A percentile compares a stretch with the other conserved stretches of the same genome.
Conservation (phyloP, 1,284 basidiomycete species). For the Leucoagaricus sp. region DNA sequence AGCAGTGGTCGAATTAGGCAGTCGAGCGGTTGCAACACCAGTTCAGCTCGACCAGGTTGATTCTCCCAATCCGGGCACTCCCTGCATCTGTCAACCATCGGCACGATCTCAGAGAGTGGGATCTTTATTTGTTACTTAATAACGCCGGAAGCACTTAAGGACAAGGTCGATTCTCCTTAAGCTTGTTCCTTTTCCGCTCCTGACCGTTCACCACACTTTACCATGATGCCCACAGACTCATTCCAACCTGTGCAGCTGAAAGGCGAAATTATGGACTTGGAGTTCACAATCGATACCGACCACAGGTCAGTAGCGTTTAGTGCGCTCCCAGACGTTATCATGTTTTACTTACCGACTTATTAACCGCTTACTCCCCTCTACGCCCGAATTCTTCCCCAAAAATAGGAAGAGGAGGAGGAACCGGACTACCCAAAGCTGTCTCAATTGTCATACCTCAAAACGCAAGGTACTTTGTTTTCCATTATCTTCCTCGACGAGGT, state of each 20-base stretch:
- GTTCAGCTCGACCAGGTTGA: constrained; percentile 22
- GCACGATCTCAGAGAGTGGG: constrained; percentile 32
- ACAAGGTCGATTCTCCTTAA: constrained; percentile 37
- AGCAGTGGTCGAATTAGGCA: constrained; percentile 10
- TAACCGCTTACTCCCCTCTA: constrained; percentile 42
- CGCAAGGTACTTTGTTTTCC: constrained; percentile 67
- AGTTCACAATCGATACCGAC: constrained; percentile 67
- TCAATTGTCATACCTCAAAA: constrained; percentile 93
- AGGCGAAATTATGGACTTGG: constrained; percentile 68
- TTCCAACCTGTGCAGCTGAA: constrained; percentile 57
- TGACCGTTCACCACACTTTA: constrained; percentile 38
- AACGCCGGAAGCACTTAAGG: constrained; percentile 48
- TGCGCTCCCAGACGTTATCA: constrained; percentile 20
- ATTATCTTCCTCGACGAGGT: not conserved
- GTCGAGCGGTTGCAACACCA: constrained; percentile 13
- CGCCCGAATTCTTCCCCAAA: constrained; percentile 42
- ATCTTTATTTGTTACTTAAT: constrained; percentile 45
- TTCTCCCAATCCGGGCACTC: constrained; percentile 32
- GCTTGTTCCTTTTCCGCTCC: constrained; percentile 44
- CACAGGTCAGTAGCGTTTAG: constrained; percentile 45
- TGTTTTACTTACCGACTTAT: constrained; percentile 43
- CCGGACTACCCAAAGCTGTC: constrained; percentile 83
- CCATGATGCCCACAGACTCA: constrained; percentile 45
- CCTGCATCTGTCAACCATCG: constrained; percentile 33
- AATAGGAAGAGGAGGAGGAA: constrained; percentile 75